phyloP scores from a whole-genome alignment of 257 asterid genomes.

The Solanum ossicruentum region DNA sequence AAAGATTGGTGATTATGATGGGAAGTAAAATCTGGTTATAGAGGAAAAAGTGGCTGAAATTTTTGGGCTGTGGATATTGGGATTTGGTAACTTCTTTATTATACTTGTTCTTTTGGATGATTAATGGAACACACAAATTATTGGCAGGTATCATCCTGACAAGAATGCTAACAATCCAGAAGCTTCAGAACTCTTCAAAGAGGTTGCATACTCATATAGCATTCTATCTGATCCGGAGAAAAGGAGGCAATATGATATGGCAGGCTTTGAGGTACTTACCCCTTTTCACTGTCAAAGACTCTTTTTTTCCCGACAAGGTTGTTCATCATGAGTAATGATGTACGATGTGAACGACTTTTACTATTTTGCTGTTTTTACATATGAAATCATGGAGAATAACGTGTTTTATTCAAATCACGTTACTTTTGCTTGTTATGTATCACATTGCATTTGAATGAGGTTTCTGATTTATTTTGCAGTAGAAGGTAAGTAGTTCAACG shows the following conservation, averaged over 20 bases:
- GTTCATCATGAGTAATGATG: background rate
- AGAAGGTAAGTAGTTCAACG: background rate
- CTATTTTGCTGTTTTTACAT: background rate
- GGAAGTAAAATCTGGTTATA: background rate
- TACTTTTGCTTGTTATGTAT: background rate
- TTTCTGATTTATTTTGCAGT: background rate
- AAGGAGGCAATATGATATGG: constrained; percentile 81
- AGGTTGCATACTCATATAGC: constrained; percentile 97
- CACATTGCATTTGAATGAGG: background rate
- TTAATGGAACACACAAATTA: background rate
- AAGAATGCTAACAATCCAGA: constrained; percentile 96
- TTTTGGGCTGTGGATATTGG: background rate
- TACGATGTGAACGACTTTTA: background rate
- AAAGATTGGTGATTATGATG: background rate
- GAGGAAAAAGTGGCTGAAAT: background rate
- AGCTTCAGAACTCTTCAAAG: constrained; percentile 97
- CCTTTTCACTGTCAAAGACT: background rate
- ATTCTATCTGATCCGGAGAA: constrained; percentile 93
- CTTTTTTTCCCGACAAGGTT: background rate
- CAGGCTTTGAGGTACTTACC: constrained; percentile 82
- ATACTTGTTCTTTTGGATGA: constrained; percentile 1
- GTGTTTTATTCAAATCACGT: background rate
- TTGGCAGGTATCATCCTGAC: constrained; percentile 94
- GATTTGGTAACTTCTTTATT: background rate
- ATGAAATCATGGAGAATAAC: background rate